Base-by-base conservation (phyloP, 1,139 yeast species). In the Yamadazyma triangularis region DNA sequence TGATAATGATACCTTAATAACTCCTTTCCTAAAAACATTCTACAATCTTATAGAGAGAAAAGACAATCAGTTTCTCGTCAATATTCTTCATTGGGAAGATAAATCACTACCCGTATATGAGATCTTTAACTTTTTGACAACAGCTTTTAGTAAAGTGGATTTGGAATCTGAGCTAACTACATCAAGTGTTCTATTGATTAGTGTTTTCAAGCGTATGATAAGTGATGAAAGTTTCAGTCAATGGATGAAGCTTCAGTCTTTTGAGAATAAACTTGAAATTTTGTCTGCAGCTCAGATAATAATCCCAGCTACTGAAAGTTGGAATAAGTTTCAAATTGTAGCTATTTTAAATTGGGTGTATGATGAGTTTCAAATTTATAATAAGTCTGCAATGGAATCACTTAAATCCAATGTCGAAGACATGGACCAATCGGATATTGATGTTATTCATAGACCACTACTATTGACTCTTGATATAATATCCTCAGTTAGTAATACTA, bases 321-420 rank as follows among this genome's bases (percentile, higher is more conserved):
- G 85, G 84, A 63, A 68, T 33, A 70, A 70, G 29, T 63, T 62
- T 30, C 64, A 77, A 36, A 44, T 77, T 8, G 65, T 73, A 0
- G 70, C 69, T 2, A 58, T 80, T 10, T 54, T 79, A 32, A 59
- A 76, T 0, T 80, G 88, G 87, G 50, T 62, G 12, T 58, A 59
- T 37, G 70, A 67, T 15, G 45, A 70, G 24, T 70, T 65, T 36
- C 53, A 9, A 6, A 18, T 18, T 18, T 9, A 18, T 18, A 7
- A 18, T 18, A 9, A 18, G 9, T 7, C 6, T 7, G 20, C 20
- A 18, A 18, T 18, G 9, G 20, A 54, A 24, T 23, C 48, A 4
- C 10, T 20, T 2, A 25, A 39, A 30, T 32, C 53, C 9, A 27
- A 47, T 4, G 35, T 50, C 10, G 30, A 40, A 3, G 34, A 33